These are phyloP conservation scores for Alternaria incomplexa DNA, from an alignment of 2,329 filamentous ascomycete species.

Conservation along the genomic window DNA sequence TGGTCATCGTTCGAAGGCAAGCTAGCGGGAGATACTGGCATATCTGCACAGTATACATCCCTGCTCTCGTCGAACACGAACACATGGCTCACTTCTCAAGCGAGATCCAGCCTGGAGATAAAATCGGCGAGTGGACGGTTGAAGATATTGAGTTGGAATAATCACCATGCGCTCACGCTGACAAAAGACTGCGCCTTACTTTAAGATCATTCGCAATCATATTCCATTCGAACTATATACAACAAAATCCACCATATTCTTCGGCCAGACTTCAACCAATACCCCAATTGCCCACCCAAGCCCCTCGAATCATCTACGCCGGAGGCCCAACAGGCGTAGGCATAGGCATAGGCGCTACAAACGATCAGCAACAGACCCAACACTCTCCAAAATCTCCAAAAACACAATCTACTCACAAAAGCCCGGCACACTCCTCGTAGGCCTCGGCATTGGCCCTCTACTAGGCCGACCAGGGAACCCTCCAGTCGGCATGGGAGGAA, in stretches of 20 bases:
- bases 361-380: neutral
- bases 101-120: neutral
- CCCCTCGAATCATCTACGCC: neutral
- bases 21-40: neutral
- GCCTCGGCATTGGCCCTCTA: neutral
- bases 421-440: neutral
- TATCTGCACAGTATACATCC: neutral
- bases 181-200: neutral
- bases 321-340: neutral
- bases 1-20: neutral
- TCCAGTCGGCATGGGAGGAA: conserved; percentile 2
- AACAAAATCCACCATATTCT: neutral
- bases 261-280: neutral
- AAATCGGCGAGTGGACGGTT: neutral
- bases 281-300: too few species aligned
- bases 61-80: neutral
- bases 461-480: conserved; percentile 5
- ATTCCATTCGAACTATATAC: neutral
- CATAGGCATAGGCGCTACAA: neutral
- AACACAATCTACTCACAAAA: neutral
- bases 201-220: neutral
- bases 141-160: neutral
- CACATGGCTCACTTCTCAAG: rapidly evolving
- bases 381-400: too few species aligned
- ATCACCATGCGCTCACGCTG: too few species aligned